Percentiles rank a stretch among this genome's conserved stretches.
Conservation (phyloP, 2,329 filamentous ascomycete genomes). For the Phaeophleospora eucalypticola region DNA sequence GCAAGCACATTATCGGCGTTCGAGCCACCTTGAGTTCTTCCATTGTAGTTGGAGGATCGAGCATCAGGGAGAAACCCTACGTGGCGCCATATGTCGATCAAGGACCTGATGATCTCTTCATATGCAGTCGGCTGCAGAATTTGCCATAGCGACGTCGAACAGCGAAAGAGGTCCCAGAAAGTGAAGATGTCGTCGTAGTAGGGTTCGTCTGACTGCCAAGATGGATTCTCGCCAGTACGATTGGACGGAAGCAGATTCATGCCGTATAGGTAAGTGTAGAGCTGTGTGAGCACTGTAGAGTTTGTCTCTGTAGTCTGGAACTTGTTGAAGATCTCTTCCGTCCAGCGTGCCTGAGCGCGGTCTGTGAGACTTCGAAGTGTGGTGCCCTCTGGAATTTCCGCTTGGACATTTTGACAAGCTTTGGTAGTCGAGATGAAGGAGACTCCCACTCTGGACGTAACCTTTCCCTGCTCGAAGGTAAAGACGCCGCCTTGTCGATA, state of each 20-base stretch:
- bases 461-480: conserved; percentile 36
- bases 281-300: conserved; percentile 18
- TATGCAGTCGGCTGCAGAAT: conserved; percentile 58
- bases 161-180: conserved; percentile 62
- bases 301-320: conserved; percentile 41
- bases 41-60: conserved; percentile 67
- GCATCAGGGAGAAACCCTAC: conserved; percentile 67
- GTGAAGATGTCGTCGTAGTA: conserved; percentile 72
- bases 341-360: conserved; percentile 53
- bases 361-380: conserved; percentile 11
- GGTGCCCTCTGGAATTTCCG: conserved; percentile 52
- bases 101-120: conserved; percentile 61
- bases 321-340: conserved; percentile 56
- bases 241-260: conserved; percentile 66
- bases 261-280: conserved; percentile 61
- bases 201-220: conserved; percentile 60
- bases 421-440: conserved; percentile 62
- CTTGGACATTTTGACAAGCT: conserved; percentile 63
- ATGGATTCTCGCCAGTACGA: conserved; percentile 65
- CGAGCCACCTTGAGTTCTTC: conserved; percentile 52
- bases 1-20: conserved; percentile 58
- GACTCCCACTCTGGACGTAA: conserved; percentile 57
- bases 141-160: conserved; percentile 60
- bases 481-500: conserved; percentile 44
- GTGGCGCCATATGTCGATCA: conserved; percentile 63